Percentiles rank a stretch among this genome's conserved stretches.
These are phyloP conservation scores for Diaporthe sp. DNA, from an alignment of 2,329 filamentous ascomycete species.

Conservation along the genomic window DNA sequence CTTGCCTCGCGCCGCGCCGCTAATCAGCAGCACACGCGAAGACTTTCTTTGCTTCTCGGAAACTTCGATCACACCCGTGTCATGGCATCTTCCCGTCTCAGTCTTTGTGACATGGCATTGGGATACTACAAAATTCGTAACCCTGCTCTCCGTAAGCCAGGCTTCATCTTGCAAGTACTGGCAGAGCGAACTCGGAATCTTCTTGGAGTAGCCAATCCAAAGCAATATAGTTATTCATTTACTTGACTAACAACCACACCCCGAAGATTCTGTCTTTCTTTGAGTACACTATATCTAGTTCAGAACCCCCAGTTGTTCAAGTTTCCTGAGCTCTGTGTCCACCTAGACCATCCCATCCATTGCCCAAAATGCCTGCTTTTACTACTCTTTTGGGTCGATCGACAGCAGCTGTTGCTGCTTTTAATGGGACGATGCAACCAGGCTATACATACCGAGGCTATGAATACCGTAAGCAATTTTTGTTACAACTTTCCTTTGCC, in stretches of 20 bases:
- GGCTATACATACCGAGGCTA: conserved; percentile 2
- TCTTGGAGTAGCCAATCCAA: background rate
- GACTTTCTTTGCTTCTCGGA: background rate
- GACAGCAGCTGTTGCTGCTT: background rate
- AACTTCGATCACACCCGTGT: background rate
- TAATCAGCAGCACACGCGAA: background rate
- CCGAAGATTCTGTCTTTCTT: background rate
- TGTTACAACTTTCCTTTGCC: background rate
- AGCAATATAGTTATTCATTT: background rate
- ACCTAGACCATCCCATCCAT: background rate
- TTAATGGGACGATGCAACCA: conserved; percentile 8
- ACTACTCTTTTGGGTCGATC: background rate
- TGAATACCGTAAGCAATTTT: background rate
- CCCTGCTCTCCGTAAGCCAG: background rate
- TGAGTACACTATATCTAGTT: background rate
- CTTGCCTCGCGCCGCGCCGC: background rate
- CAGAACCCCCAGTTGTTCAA: background rate
- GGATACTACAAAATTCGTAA: background rate
- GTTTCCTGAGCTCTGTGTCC: background rate
- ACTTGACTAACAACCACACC: background rate
- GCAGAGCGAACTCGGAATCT: background rate
- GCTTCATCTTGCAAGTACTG: background rate
- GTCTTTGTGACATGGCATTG: background rate
- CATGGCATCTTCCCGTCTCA: background rate
- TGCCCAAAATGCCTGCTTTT: background rate